Evolutionary conservation across 73 alveolate genomes (phyloP).

Genomic region (Paraurostyla sp.): DNA sequence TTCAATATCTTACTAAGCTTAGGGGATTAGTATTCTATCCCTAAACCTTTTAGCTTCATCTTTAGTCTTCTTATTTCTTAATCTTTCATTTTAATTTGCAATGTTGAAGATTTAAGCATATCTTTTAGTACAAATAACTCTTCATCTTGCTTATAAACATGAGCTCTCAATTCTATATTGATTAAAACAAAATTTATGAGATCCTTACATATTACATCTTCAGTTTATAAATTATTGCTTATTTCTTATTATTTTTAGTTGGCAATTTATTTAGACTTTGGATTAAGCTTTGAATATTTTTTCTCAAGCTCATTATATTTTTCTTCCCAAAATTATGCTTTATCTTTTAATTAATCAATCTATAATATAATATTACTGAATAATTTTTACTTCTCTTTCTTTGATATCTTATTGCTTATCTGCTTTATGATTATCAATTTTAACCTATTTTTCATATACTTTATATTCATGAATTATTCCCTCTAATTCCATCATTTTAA

Average conservation of each 20-base stretch:
- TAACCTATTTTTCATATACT: background rate
- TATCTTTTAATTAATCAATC: background rate
- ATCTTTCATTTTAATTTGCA: constrained; percentile 3
- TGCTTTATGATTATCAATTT: background rate
- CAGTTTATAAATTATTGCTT: background rate
- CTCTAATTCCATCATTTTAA: constrained; percentile 22
- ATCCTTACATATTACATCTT: background rate
- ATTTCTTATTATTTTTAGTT: background rate
- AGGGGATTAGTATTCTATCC: background rate
- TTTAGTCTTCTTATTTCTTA: constrained; percentile 1
- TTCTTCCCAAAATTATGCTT: background rate
- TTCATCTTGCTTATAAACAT: constrained; percentile 36
- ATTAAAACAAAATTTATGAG: background rate
- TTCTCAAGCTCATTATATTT: background rate
- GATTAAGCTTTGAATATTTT: constrained; percentile 16
- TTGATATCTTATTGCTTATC: constrained; percentile 6
- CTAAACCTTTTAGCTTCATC: background rate
- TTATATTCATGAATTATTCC: background rate
- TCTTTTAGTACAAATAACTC: constrained; percentile 43
- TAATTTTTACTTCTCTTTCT: constrained; percentile 5
- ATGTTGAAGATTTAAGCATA: constrained; percentile 18
- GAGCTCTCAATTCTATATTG: constrained; percentile 19
- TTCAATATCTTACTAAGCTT: background rate
- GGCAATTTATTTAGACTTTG: background rate
- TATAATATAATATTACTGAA: background rate